Base-by-base conservation (phyloP, 306 rosid species). In the Castanea sativa region DNA sequence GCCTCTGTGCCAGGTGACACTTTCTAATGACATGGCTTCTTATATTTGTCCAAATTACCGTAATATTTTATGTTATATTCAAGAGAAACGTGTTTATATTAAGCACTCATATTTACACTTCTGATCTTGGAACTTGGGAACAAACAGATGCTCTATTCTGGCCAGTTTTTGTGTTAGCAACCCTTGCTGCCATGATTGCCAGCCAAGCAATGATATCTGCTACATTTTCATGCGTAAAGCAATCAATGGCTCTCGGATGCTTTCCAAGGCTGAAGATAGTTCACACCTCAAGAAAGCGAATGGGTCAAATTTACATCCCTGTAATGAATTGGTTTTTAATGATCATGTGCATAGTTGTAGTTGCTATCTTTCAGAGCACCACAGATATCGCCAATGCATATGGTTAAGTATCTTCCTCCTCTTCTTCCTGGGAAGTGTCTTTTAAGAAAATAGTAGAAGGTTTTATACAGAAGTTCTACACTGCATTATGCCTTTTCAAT, bases 131-230 rank as follows among this genome's bases (percentile, higher is more conserved):
- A 79, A 71, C 80, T 75, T 79, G 81, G 79, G 83, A 78, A 84
- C 49, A 78, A 86, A 59, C 96, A 95, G 99, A 71, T n/a, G 64
- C 81, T 79, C 87, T 95, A 77, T 95, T 95, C 88, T 95, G 99
- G 98, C 99, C 99, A 16, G 91, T 95, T 86, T 86, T 95, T 67
- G 92, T 90, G 81, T 67, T 90, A 76, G 99, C 99, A 65, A 88
- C 99, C 67, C 91, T 95, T 70, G 99, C 97, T 71, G 98, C 98
- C 45, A 92, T 95, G 97, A 91, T 95, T 91, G 99, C 99, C 51
- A 95, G 98, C 90, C 99, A 95, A 89, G 98, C 99, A 52, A 95
- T 95, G 98, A 95, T 95, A 85, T 95, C 98, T 55, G 99, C 99
- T 77, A 95, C 99, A 15, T 95, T 95, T 88, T 95, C 98, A 56